A percentile compares a stretch with the other conserved stretches of the same genome.
phyloP scores from a whole-genome alignment of 2,329 filamentous ascomycete species.

The Aspergillaceae sp. region DNA sequence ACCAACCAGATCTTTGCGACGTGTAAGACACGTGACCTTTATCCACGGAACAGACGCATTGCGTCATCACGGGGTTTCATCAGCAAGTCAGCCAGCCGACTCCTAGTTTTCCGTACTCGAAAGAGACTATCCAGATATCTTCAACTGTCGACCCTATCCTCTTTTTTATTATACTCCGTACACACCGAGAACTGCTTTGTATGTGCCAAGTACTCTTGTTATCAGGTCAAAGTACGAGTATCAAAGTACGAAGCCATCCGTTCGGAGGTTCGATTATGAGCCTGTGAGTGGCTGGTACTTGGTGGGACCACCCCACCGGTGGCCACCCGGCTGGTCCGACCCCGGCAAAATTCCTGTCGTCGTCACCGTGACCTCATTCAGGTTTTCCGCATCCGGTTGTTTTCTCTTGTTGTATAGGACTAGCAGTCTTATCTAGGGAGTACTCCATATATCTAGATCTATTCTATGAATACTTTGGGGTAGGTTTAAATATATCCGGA shows the following conservation, averaged over 20 bases:
- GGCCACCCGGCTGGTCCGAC: slow-evolving; percentile 17
- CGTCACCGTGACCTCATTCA: slow-evolving; percentile 34
- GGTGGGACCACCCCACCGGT: slow-evolving; percentile 9
- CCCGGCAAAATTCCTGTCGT: slow-evolving; percentile 24
- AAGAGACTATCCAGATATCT: too few species aligned
- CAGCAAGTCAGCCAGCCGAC: too few species aligned
- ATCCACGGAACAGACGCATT: slow-evolving; percentile 9
- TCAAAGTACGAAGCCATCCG: slow-evolving; percentile 1
- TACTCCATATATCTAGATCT: too few species aligned
- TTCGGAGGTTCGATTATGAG: slow-evolving; percentile 3
- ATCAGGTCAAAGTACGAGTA: too few species aligned
- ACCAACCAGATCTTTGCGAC: slow-evolving; percentile 1
- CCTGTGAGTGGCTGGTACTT: slow-evolving; percentile 10
- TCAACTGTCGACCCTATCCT: too few species aligned
- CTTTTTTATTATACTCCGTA: too few species aligned
- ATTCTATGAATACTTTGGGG: too few species aligned
- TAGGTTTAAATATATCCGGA: too few species aligned
- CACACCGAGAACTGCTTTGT: too few species aligned
- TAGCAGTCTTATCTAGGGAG: too few species aligned
- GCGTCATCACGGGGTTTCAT: slow-evolving; percentile 12
- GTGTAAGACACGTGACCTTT: slow-evolving; percentile 9
- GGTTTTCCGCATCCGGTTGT: background rate
- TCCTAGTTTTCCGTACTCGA: too few species aligned
- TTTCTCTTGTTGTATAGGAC: slow-evolving; percentile 1
- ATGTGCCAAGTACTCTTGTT: too few species aligned